Evolutionary conservation across 805 yeast genomes (phyloP).

Genomic region (Myxozyma nipponensis): DNA sequence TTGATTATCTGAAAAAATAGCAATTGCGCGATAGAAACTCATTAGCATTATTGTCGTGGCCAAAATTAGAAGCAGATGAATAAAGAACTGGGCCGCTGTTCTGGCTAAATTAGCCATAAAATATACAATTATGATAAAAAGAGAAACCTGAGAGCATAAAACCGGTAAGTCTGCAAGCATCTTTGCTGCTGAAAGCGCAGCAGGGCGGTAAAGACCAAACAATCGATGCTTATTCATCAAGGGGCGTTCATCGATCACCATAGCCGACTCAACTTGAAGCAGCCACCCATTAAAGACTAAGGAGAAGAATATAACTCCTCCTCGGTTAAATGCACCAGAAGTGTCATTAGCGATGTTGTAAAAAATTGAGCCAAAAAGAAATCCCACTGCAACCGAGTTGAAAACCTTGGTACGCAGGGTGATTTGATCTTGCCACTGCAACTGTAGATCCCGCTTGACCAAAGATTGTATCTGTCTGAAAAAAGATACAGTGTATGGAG

Average conservation of each 20-base stretch:
- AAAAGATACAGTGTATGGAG: slow-evolving; percentile 29
- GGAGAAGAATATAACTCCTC: slow-evolving; percentile 52
- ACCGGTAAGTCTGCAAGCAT: slow-evolving; percentile 58
- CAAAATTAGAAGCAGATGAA: slow-evolving; percentile 41
- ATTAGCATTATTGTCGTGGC: slow-evolving; percentile 44
- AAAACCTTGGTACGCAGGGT: slow-evolving; percentile 15
- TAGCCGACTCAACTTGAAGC: slow-evolving; percentile 53
- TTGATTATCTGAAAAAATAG: slow-evolving; percentile 34
- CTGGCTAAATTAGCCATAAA: slow-evolving; percentile 54
- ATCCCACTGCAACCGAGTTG: slow-evolving; percentile 47
- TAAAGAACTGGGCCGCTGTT: slow-evolving; percentile 52
- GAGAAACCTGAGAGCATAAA: slow-evolving; percentile 43
- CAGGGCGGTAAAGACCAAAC: slow-evolving; percentile 56
- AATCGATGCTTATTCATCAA: slow-evolving; percentile 59
- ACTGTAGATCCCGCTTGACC: slow-evolving; percentile 17
- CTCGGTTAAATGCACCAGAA: slow-evolving; percentile 50
- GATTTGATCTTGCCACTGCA: slow-evolving; percentile 27
- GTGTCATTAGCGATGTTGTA: slow-evolving; percentile 45
- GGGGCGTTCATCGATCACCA: slow-evolving; percentile 50
- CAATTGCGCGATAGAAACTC: slow-evolving; percentile 46
- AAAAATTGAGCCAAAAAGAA: slow-evolving; percentile 52
- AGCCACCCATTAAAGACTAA: slow-evolving; percentile 59
- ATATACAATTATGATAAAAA: slow-evolving; percentile 52
- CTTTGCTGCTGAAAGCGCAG: slow-evolving; percentile 63
- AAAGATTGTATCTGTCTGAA: slow-evolving; percentile 16